phyloP scores from a whole-genome alignment of 1,284 basidiomycete genomes.

The Kalmanozyma brasiliensis region DNA sequence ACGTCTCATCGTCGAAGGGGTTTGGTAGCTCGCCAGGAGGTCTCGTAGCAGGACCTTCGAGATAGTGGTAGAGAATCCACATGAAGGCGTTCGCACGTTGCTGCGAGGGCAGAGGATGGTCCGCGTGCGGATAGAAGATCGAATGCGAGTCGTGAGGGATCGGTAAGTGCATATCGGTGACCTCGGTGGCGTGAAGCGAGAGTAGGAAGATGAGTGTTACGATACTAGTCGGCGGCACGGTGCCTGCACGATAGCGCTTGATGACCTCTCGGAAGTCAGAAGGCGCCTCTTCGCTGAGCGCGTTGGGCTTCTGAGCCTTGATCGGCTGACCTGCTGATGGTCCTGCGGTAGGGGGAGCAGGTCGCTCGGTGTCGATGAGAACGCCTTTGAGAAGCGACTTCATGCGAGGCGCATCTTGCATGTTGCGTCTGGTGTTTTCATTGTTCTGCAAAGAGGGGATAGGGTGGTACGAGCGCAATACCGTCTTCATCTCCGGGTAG shows the following conservation, averaged over 20 bases:
- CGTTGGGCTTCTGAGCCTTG: slow-evolving; percentile 38
- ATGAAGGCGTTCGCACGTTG: slow-evolving; percentile 61
- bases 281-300: slow-evolving; percentile 59
- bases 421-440: slow-evolving; percentile 74
- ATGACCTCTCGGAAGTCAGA: slow-evolving; percentile 57
- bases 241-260: slow-evolving; percentile 47
- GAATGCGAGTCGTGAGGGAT: slow-evolving; percentile 59
- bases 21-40: slow-evolving; percentile 54
- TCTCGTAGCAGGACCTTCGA: slow-evolving; percentile 59
- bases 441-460: slow-evolving; percentile 80
- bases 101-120: slow-evolving; percentile 52
- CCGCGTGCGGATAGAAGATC: slow-evolving; percentile 63
- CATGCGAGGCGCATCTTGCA: slow-evolving; percentile 84
- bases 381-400: slow-evolving; percentile 81
- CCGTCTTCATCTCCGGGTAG: slow-evolving; percentile 79
- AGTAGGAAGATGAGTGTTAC: slow-evolving; percentile 65
- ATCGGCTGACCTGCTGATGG: slow-evolving; percentile 46
- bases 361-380: slow-evolving; percentile 76
- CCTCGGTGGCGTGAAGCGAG: slow-evolving; percentile 52
- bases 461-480: slow-evolving; percentile 82
- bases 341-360: slow-evolving; percentile 55
- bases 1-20: slow-evolving; percentile 60
- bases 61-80: slow-evolving; percentile 66
- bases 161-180: slow-evolving; percentile 59
- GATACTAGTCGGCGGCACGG: slow-evolving; percentile 58